Conservation (phyloP, 2,329 filamentous ascomycete genomes). For the Tricladium varicosporioides region DNA sequence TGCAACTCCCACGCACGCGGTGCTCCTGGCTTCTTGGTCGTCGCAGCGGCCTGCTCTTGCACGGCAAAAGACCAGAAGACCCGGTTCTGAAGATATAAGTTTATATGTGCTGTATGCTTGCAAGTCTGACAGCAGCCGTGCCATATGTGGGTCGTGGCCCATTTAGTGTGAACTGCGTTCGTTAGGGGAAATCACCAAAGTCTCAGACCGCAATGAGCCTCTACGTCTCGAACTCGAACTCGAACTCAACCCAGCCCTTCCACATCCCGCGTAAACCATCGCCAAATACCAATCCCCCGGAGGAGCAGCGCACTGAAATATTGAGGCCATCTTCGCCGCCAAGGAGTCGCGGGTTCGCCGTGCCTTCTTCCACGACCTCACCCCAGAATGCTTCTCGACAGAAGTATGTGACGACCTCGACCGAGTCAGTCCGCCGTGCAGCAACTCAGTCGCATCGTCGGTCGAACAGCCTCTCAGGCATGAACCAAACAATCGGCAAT, state of each 20-base stretch:
- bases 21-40: not conserved
- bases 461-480: slow-evolving; percentile 22
- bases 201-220: not conserved
- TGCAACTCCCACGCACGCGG: not conserved
- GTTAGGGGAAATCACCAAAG: not conserved
- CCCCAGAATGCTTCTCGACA: slow-evolving; percentile 13
- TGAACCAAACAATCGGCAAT: slow-evolving; percentile 18
- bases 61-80: not conserved
- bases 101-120: not conserved
- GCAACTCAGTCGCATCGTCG: slow-evolving; percentile 14
- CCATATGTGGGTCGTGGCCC: not conserved
- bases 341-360: slow-evolving; percentile 4
- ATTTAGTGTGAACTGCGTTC: not conserved
- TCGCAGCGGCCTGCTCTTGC: not conserved
- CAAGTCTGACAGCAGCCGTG: not conserved
- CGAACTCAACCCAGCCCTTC: slow-evolving; percentile 2
- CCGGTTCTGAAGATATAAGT: not conserved
- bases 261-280: not conserved
- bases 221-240: slow-evolving; percentile 1
- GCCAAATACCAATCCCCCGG: not conserved
- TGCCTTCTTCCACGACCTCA: slow-evolving; percentile 1
- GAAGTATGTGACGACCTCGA: slow-evolving; percentile 1
- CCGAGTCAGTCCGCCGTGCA: slow-evolving; percentile 12
- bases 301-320: not conserved
- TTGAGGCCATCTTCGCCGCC: not conserved